Percentiles rank a stretch among this genome's conserved stretches.
These are phyloP conservation scores for slime mould (Dictyostelium discoideum) DNA, from an alignment of 78 protist genomes.

Conservation along the genomic window DNA sequence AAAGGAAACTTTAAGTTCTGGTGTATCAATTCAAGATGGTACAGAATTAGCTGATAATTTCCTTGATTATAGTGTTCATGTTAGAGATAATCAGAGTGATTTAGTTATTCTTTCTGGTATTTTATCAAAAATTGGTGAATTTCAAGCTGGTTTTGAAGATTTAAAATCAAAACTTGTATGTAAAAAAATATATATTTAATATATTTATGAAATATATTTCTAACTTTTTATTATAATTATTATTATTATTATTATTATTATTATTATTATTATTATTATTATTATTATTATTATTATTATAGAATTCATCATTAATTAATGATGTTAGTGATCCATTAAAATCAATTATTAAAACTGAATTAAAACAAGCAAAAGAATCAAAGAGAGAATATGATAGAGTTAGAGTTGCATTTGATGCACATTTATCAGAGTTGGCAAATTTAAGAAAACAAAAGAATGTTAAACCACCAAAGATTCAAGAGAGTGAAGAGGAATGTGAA, in stretches of 20 bases:
- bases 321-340: conserved; percentile 80
- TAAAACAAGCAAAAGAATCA: conserved; percentile 52
- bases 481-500: conserved; percentile 44
- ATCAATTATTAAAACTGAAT: conserved; percentile 48
- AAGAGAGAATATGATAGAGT: conserved; percentile 72
- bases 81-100: conserved; percentile 56
- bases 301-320: conserved; percentile 60
- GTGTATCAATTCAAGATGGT: conserved; percentile 77
- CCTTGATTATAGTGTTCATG: conserved; percentile 70
- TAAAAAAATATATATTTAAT: background rate
- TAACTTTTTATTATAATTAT: too few relatives aligned
- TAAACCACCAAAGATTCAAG: conserved; percentile 61
- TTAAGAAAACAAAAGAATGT: conserved; percentile 47
- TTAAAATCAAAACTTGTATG: conserved; percentile 59
- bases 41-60: conserved; percentile 66
- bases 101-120: conserved; percentile 66
- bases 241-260: too few relatives aligned
- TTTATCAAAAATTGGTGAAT: conserved; percentile 77
- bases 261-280: too few relatives aligned
- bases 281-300: too few relatives aligned
- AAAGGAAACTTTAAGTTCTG: conserved; percentile 67
- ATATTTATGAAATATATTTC: too few relatives aligned
- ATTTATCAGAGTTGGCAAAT: conserved; percentile 23
- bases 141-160: conserved; percentile 82
- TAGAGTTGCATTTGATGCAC: conserved; percentile 66